These are phyloP conservation scores for Fusarium fujikuroi DNA, from an alignment of 2,329 filamentous ascomycete genomes.

Conservation along the genomic window DNA sequence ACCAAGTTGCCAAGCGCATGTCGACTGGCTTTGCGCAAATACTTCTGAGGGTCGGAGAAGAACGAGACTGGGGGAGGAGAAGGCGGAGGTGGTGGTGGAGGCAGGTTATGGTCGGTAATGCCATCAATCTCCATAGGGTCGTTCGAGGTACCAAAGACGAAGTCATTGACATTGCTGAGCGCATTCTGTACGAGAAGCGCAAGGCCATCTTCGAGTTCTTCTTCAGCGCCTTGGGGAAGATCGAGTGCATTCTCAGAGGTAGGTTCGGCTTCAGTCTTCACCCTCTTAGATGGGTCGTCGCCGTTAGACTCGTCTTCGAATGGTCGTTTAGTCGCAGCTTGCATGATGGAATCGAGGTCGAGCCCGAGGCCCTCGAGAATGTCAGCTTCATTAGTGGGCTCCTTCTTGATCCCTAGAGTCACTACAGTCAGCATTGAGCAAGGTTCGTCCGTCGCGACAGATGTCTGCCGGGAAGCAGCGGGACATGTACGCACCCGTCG, in stretches of 20 bases:
- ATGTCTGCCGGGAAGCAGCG: constrained; percentile 19
- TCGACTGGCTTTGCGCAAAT: constrained; percentile 52
- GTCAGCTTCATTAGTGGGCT: constrained; percentile 52
- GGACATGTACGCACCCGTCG: constrained; percentile 49
- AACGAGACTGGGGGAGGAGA: constrained; percentile 47
- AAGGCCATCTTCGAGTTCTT: constrained; percentile 50
- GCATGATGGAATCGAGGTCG: constrained; percentile 50
- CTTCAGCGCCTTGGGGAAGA: constrained; percentile 37
- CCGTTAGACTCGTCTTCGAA: constrained; percentile 47
- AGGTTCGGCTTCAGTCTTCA: constrained; percentile 46
- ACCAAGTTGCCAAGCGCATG: constrained; percentile 56
- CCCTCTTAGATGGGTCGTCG: constrained; percentile 49
- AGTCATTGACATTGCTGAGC: constrained; percentile 53
- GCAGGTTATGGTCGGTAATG: constrained; percentile 42
- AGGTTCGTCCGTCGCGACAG: constrained; percentile 13
- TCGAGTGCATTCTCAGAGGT: constrained; percentile 34
- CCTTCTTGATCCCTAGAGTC: constrained; percentile 53
- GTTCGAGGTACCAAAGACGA: constrained; percentile 49
- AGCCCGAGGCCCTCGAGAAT: constrained; percentile 50
- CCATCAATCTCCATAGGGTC: constrained; percentile 52
- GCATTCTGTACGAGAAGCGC: constrained; percentile 55
- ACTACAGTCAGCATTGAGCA: constrained; percentile 41
- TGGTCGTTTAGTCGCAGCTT: constrained; percentile 52
- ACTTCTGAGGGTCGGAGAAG: constrained; percentile 51
- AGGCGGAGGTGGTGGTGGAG: constrained; percentile 41